Conservation (phyloP, 768 basidiomycete species). For the Suillus decipiens region DNA sequence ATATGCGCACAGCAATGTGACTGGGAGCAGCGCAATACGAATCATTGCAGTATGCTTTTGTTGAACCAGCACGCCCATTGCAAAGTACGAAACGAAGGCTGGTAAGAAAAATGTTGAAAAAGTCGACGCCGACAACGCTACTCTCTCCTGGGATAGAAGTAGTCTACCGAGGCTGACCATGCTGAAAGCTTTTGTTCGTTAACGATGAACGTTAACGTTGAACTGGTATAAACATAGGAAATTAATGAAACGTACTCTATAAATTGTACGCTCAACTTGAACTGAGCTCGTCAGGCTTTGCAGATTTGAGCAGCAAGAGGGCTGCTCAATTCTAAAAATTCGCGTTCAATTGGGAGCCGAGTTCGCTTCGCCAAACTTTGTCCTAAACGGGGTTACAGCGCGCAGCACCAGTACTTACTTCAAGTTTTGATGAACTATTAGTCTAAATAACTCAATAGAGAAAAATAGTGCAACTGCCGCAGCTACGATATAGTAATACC, state of each 20-base stretch:
- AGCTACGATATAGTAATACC: too few species aligned
- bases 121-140: conserved; percentile 29
- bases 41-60: conserved; percentile 40
- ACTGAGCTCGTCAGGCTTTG: background rate
- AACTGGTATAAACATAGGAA: background rate
- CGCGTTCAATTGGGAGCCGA: too few species aligned
- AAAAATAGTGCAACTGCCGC: too few species aligned
- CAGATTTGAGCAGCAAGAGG: too few species aligned
- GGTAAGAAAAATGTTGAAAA: conserved; percentile 41
- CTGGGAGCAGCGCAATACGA: conserved; percentile 50
- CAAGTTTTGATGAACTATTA: too few species aligned
- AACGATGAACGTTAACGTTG: background rate
- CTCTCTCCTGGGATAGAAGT: conserved; percentile 9
- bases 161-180: background rate
- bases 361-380: too few species aligned
- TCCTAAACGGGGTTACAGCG: too few species aligned
- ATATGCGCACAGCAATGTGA: conserved; percentile 46
- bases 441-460: too few species aligned
- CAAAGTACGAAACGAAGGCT: conserved; percentile 47
- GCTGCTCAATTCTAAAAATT: too few species aligned
- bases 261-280: background rate
- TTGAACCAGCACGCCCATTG: conserved; percentile 54
- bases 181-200: conserved; percentile 1
- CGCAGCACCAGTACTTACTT: too few species aligned
- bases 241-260: background rate